phyloP scores from a whole-genome alignment of 768 basidiomycete species.

The Nidularia pulvinata region DNA sequence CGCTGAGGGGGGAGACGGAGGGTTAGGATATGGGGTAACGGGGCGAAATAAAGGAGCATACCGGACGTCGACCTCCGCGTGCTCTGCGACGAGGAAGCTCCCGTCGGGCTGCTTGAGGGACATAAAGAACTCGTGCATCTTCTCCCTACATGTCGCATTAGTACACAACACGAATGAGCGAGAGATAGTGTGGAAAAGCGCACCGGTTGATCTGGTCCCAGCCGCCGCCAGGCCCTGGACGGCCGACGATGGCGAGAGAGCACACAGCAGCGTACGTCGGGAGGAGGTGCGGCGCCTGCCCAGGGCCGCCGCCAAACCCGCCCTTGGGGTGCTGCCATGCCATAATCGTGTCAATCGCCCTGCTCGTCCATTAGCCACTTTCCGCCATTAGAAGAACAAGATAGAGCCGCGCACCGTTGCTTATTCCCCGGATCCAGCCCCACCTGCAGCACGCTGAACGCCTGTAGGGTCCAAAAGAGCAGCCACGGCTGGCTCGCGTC shows the following conservation, averaged over 20 bases:
- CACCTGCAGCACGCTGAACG: constrained; percentile 78
- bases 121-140: constrained; percentile 89
- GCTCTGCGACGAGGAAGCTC: constrained; percentile 84
- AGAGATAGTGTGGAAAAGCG: constrained; percentile 10
- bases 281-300: constrained; percentile 85
- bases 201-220: constrained; percentile 90
- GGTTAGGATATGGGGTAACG: not conserved
- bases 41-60: constrained; percentile 24
- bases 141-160: constrained; percentile 41
- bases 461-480: constrained; percentile 90
- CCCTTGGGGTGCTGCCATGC: constrained; percentile 84
- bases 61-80: constrained; percentile 96
- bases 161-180: not conserved
- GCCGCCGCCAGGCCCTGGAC: constrained; percentile 70
- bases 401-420: constrained; percentile 53
- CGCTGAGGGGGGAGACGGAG: constrained; percentile 42
- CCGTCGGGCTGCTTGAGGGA: constrained; percentile 92
- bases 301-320: constrained; percentile 91
- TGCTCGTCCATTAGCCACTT: constrained; percentile 19
- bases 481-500: constrained; percentile 98
- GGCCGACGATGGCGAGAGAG: constrained; percentile 79
- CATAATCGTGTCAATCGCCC: constrained; percentile 80
- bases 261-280: constrained; percentile 91
- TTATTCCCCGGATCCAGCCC: constrained; percentile 77
- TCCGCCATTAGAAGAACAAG: constrained; percentile 1